Evolutionary conservation across 768 basidiomycete genomes (phyloP), one percentile per base, ranked within the genome.

Genomic region (Suillus tomentosus): DNA sequence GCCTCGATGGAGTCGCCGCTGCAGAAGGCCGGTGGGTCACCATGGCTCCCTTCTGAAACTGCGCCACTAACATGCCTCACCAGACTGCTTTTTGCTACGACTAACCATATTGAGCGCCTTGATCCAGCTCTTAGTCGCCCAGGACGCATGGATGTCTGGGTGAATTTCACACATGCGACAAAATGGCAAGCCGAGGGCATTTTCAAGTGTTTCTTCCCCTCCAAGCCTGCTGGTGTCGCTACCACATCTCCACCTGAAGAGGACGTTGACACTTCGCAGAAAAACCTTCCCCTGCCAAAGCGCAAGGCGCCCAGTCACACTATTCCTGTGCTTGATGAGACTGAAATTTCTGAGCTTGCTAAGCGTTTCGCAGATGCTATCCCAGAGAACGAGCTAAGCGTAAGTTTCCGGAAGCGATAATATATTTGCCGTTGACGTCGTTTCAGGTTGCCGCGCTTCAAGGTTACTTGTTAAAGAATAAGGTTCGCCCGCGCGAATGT

Each of bases 151-250:
- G 94, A 94, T 70, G 89, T 96, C 17, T 94, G 92, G 92, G 84
- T 95, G 47, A 92, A 94, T 79, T 95, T 95, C 77, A 89, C 90
- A 60, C 89, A 95, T 71, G 92, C 93, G 6, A 93, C 91, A 9
- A 94, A 92, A 75, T 94, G 91, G 91, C 93, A 95, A 72, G 93
- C 93, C 15, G 92, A 94, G 76, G 92, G 91, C 60, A 92, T 95
- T 73, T 95, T 94, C 86, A 93, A 93, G 74, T 93, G 91, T 76
- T 95, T 95, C 87, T 95, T 95, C 88, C 92, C 93, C 3, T 88
- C 76, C 76, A 87, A 79, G 64, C 76, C 68, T 63, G 55, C 65
- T 14, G 45, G 60, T 7, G 57, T 62, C 22, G 24, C 65, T 1
- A 37, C 69, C 4, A 22, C 51, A 42, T 62, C 71, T 11, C 45